Base-by-base conservation (phyloP, 2,329 filamentous ascomycete genomes). In the Metarhizium brunneum region DNA sequence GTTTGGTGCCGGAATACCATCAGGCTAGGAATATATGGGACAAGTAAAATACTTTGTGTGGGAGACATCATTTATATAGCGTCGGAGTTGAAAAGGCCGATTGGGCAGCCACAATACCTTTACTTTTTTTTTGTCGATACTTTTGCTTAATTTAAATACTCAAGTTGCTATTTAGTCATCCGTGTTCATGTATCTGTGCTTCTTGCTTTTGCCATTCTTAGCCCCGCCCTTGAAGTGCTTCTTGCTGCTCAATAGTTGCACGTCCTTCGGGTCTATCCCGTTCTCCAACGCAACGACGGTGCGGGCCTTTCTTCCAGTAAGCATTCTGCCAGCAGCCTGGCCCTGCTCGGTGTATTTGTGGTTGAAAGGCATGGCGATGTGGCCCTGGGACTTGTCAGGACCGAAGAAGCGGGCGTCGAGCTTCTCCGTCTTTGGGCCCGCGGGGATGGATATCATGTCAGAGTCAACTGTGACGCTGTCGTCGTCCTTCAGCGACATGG, bases 341-440 rank as follows among this genome's bases (percentile, higher is more conserved):
- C 90, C 91, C 66, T 95, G 90, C 71, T 94, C 82, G 3, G 85
- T 85, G 72, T 96, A 95, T 73, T 94, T 88, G 74, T 94, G 83
- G 71, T 86, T 92, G 75, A 97, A 97, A 0, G 94, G 92, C 77
- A 85, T 85, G 55, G 75, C 85, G 42, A 95, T 61, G 64, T 88
- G 87, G 2, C 84, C 88, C 1, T 79, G 81, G 48, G 76, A 80
- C 11, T 81, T 77, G 55, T 82, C 78, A 2, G 83, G 74, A 6
- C 81, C 86, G 68, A 99, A 99, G 77, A 97, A 99, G n/a, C 83
- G 82, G 66, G 87, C 89, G 73, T 99, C 94, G 20, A 99, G 76
- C 56, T 80, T 82, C 60, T 83, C 76, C 0, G 90, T 88, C 68
- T 95, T 95, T 36, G 80, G 71, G 1, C 92, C 90, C 49, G 82